A percentile compares a stretch with the other conserved stretches of the same genome.
Evolutionary conservation across 2,329 filamentous ascomycete genomes (phyloP).

Genomic region (Aquanectria penicillioides): DNA sequence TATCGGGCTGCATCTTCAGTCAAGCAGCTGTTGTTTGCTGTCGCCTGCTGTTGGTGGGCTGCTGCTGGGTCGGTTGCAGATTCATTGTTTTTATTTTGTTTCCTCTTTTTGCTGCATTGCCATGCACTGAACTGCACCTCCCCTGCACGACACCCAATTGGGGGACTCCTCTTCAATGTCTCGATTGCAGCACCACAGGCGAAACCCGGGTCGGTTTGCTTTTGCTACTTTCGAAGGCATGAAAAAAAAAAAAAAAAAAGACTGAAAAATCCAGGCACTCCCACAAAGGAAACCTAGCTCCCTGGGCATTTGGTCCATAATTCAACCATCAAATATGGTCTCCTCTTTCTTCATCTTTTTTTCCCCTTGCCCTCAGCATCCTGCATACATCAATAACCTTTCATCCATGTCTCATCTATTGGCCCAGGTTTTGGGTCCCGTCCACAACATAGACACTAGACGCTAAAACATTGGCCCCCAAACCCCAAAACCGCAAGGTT

Average conservation of each 20-base stretch:
- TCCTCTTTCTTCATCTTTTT: not conserved
- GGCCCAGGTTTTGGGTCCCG: conserved; percentile 4
- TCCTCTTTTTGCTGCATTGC: too few relatives aligned
- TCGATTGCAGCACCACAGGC: not conserved
- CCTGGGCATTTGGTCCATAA: too few relatives aligned
- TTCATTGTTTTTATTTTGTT: too few relatives aligned
- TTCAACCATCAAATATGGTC: not conserved
- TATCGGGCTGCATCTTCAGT: too few relatives aligned
- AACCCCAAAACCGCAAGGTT: conserved; percentile 3
- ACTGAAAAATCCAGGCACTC: not conserved
- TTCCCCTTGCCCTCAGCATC: not conserved
- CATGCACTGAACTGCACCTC: conserved; percentile 1
- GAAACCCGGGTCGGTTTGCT: not conserved
- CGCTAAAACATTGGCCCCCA: conserved; percentile 15
- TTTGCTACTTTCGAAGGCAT: not conserved
- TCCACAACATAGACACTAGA: conserved; percentile 4
- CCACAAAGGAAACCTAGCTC: not conserved
- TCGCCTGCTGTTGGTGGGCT: too few relatives aligned
- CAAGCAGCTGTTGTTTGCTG: not conserved
- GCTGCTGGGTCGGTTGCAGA: too few relatives aligned
- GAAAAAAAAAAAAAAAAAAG: not conserved
- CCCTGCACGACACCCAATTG: conserved; percentile 11
- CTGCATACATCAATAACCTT: not conserved
- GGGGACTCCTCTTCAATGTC: not conserved
- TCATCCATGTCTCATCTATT: not conserved